Evolutionary conservation across 768 basidiomycete species (phyloP).

Genomic region (Lanmaoa pseudosensibilis): DNA sequence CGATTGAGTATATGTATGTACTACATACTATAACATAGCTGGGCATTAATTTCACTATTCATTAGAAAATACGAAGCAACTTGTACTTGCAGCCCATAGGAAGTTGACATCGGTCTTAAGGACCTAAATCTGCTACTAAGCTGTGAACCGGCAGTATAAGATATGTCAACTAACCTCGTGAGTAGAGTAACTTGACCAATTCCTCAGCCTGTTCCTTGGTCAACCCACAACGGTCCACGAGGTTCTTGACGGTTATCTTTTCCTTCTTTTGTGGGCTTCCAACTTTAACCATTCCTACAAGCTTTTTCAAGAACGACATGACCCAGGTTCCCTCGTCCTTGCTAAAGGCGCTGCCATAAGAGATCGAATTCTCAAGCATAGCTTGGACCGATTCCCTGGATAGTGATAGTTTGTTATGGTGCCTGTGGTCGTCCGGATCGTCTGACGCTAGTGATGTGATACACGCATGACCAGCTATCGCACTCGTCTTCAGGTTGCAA

Average conservation of each 20-base stretch:
- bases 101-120: not conserved
- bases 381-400: conserved; percentile 18
- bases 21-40: conserved; percentile 4
- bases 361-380: conserved; percentile 25
- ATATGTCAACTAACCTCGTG: not conserved
- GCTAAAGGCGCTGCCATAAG: conserved; percentile 15
- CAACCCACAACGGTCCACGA: conserved; percentile 19
- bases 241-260: conserved; percentile 10
- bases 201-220: conserved; percentile 20
- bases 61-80: not conserved
- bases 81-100: not conserved
- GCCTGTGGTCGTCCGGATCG: not conserved
- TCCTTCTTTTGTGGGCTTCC: conserved; percentile 7
- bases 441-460: conserved; percentile 22
- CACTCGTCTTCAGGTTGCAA: conserved; percentile 9
- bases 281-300: conserved; percentile 17
- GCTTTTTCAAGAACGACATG: conserved; percentile 23
- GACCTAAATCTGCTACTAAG: conserved; percentile 3
- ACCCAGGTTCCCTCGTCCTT: conserved; percentile 21
- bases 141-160: not conserved
- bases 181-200: conserved; percentile 11
- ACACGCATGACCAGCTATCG: conserved; percentile 30
- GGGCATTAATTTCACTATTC: not conserved
- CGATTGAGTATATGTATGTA: not conserved
- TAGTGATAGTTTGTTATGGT: conserved; percentile 5